Percentiles rank a stretch among this genome's conserved stretches.
phyloP scores from a whole-genome alignment of 2,329 filamentous ascomycete genomes.

The Byssoonygena ceratinophila region DNA sequence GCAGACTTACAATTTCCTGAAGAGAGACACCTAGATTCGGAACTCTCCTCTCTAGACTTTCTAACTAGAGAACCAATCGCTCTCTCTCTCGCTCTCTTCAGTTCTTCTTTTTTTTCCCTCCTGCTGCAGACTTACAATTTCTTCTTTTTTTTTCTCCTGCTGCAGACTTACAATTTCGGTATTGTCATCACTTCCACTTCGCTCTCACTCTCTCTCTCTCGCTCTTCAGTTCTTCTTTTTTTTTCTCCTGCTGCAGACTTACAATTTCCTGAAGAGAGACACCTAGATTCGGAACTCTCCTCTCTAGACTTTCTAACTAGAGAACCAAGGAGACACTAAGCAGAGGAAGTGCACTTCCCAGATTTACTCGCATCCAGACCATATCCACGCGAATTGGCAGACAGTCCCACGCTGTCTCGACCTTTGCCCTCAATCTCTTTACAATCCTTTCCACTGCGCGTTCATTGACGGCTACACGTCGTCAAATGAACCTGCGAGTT shows the following conservation, averaged over 20 bases:
- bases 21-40: neutral
- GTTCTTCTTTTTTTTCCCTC: neutral
- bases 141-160: neutral
- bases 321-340: constrained; percentile 1
- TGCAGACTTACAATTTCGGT: neutral
- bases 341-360: neutral
- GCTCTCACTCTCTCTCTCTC: neutral
- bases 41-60: constrained; percentile 6
- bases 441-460: constrained; percentile 1
- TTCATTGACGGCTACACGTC: constrained; percentile 72
- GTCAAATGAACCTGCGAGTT: constrained; percentile 98
- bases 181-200: neutral
- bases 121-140: neutral
- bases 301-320: neutral
- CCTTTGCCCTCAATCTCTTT: neutral
- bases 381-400: neutral
- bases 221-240: neutral
- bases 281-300: constrained; percentile 1
- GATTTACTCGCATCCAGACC: no score
- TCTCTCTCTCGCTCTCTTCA: neutral
- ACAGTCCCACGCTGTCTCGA: constrained; percentile 1
- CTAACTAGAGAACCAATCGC: neutral
- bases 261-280: neutral
- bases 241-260: neutral
- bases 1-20: neutral